Evolutionary conservation across 2,329 filamentous ascomycete species (phyloP).

Genomic region (Stachybotrys elegans): DNA sequence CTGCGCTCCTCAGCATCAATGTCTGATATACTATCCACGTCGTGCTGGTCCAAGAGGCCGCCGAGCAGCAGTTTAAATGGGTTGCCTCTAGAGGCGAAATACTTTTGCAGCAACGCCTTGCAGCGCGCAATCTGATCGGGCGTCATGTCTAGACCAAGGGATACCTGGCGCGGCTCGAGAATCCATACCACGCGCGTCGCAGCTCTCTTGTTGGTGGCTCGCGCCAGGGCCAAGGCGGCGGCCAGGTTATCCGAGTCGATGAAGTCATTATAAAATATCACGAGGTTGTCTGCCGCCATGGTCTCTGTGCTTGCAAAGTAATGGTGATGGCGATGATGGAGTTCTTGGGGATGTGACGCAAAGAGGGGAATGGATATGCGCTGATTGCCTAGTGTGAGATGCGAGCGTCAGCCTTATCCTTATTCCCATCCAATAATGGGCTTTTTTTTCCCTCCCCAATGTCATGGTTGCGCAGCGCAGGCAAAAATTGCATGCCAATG

Average conservation of each 20-base stretch:
- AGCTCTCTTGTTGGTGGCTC: conserved; percentile 7
- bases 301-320: no score
- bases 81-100: conserved; percentile 10
- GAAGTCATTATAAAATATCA: conserved; percentile 20
- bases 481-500: no score
- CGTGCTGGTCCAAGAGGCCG: conserved; percentile 11
- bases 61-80: conserved; percentile 16
- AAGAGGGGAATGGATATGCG: no score
- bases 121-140: conserved; percentile 10
- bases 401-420: no score
- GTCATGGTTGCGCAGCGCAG: no score
- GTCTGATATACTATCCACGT: conserved; percentile 9
- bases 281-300: no score
- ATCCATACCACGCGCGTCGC: conserved; percentile 15
- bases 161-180: conserved; percentile 18
- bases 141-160: conserved; percentile 13
- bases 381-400: no score
- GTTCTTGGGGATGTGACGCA: no score
- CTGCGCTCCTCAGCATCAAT: conserved; percentile 9
- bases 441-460: no score
- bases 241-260: conserved; percentile 20
- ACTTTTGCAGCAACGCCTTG: conserved; percentile 9
- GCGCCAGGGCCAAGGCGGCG: conserved; percentile 14
- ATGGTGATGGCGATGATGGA: no score
- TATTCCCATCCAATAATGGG: no score